These are phyloP conservation scores for Paramyrothecium sp. DNA, from an alignment of 2,329 filamentous ascomycete species.

Conservation along the genomic window DNA sequence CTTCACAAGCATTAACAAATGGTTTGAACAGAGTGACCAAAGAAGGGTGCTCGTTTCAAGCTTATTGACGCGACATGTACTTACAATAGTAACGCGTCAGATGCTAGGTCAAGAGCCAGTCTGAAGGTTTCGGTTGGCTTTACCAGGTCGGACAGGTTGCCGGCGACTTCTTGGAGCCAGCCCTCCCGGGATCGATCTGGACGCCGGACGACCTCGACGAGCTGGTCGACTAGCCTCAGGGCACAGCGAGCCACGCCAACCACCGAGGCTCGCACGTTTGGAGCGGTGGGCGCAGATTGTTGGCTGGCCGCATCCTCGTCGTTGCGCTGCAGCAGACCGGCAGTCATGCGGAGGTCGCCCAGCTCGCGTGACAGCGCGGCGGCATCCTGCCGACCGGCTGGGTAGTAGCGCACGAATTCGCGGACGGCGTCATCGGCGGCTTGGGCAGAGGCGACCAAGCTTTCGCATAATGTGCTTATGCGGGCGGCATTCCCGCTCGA, in stretches of 20 bases:
- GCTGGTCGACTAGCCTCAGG: conserved; percentile 15
- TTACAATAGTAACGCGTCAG: conserved; percentile 19
- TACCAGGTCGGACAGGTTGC: conserved; percentile 15
- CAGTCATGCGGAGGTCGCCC: conserved; percentile 20
- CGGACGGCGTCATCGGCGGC: conserved; percentile 16
- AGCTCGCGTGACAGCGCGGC: conserved; percentile 23
- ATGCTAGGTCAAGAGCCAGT: conserved; percentile 7
- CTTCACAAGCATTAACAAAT: conserved; percentile 2
- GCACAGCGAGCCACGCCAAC: conserved; percentile 15
- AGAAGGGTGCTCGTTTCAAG: background rate
- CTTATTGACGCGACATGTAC: background rate
- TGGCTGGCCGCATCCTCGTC: conserved; percentile 13
- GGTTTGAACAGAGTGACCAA: conserved; percentile 11
- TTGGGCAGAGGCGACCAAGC: background rate
- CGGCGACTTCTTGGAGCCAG: conserved; percentile 20
- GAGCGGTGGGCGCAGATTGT: conserved; percentile 7
- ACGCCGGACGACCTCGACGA: conserved; percentile 15
- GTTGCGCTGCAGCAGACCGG: conserved; percentile 21
- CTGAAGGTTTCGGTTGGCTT: conserved; percentile 20
- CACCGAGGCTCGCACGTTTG: conserved; percentile 11
- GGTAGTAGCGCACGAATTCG: conserved; percentile 19
- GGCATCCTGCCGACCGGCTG: conserved; percentile 19
- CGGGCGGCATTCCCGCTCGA: background rate
- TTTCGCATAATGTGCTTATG: background rate
- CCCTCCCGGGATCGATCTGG: conserved; percentile 5